Evolutionary conservation across 257 asterid species (phyloP).

Genomic region (Nicotiana benthamiana): DNA sequence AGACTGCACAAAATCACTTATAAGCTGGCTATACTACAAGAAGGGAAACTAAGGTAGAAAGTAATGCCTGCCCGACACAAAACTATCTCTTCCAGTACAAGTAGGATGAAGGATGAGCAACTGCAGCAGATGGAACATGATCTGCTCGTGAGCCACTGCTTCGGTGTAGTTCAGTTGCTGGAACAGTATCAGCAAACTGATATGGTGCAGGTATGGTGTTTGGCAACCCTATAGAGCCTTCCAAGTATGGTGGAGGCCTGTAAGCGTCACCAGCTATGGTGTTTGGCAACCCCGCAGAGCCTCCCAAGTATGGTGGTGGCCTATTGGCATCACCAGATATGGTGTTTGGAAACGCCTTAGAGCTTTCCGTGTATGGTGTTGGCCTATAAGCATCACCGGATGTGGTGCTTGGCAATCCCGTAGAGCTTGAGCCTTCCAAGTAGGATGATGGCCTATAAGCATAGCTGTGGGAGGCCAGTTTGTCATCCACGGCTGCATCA

Average conservation of each 20-base stretch:
- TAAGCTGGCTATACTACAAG: neutral
- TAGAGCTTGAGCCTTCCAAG: neutral
- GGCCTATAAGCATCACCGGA: neutral
- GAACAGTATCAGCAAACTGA: neutral
- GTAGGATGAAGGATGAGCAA: neutral
- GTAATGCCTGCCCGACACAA: conserved; percentile 12
- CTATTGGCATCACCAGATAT: neutral
- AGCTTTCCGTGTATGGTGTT: neutral
- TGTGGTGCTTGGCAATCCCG: neutral
- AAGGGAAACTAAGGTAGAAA: neutral
- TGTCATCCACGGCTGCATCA: neutral
- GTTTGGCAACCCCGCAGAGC: neutral
- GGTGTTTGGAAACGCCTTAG: neutral
- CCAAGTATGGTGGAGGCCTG: neutral
- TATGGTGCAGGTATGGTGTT: conserved; percentile 4
- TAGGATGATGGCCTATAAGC: neutral
- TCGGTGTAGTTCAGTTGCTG: neutral
- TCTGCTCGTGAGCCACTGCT: neutral
- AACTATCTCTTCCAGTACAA: neutral
- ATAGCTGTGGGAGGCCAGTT: neutral
- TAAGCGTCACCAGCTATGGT: neutral
- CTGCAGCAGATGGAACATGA: conserved; percentile 4
- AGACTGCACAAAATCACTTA: neutral
- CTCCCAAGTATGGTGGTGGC: neutral
- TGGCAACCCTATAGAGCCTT: neutral